Evolutionary conservation across 2,329 filamentous ascomycete genomes (phyloP), one percentile per base, ranked within the genome.

Genomic region (Colletotrichum lindemuthianum): DNA sequence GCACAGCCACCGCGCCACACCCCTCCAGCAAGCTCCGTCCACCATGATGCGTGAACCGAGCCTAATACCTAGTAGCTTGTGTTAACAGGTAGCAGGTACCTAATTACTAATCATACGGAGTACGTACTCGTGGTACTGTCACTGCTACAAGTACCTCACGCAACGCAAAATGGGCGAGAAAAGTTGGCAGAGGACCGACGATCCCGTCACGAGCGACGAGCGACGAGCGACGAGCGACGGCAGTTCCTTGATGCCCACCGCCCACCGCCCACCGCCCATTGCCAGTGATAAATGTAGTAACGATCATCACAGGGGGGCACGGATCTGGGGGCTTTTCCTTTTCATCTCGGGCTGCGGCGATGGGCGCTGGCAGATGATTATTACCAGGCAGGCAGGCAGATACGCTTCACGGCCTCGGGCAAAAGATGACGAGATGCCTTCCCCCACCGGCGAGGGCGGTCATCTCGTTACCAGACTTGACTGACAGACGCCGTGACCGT

Each of bases 111-210:
- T n/a, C n/a, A n/a, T n/a, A n/a, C n/a, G n/a, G n/a, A n/a, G n/a
- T n/a, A 24, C 10, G 13, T 10, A 40, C 39, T 40, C 13, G 39
- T 24, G 45, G 45, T 16, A 48, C 45, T 13, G 45, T 48, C 9
- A 48, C 45, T 48, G 45, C 32, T 10, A 45, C 43, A 16, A 16
- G 43, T 12, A n/a, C 16, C 41, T 6, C n/a, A 44, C 15, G n/a
- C 2, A 15, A 45, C 15, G 15, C 1, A 9, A 9, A 8, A 15
- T n/a, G 43, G n/a, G 15, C 15, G 43, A 45, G 15, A 49, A 64
- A 64, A 64, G 39, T 64, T 64, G 60, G 60, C 60, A 64, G 41
- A 41, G 33, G 48, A 36, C n/a, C 32, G 40, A 50, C 24, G 61
- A 41, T 34, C 15, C 34, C 32, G 51, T 40, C 60, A 24, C 39